Evolutionary conservation across 2,329 filamentous ascomycete genomes (phyloP), one percentile per base, ranked within the genome.

Genomic region (Truncatella angustata): DNA sequence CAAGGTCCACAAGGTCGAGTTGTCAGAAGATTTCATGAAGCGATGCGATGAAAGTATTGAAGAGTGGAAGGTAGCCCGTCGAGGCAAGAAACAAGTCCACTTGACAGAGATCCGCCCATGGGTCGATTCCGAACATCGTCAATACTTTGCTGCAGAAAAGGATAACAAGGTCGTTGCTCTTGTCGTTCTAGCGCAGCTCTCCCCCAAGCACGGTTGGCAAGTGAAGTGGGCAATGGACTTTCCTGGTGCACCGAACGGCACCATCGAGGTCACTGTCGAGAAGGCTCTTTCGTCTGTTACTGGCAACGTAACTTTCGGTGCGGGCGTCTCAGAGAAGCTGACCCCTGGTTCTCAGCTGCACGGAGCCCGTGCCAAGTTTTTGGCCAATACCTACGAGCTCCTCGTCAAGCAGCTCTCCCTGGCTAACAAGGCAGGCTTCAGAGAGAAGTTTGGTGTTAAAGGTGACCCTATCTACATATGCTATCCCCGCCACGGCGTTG

Each of bases 141-240:
- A 90, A 58, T 97, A 96, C 75, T 90, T 92, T 65, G 88, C 90
- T 62, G 88, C 90, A 9, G 80, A 86, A 58, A 79, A 82, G 63
- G 81, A 89, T 14, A 88, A 88, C 56, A 82, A 80, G 54, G 83
- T 97, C 52, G 80, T 80, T 37, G 87, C 88, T 30, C 81, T 97
- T 53, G 87, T 93, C n/a, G 86, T 93, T 7, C 77, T 97, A 62
- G 88, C 89, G 49, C 88, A 91, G 68, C 82, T 97, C 24, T 83
- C 88, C 3, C 90, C 91, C 2, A 77, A 82, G 32, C 84, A 95
- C 66, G 92, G 92, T 50, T 95, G 91, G 84, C 92, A 97, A 74
- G 87, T 96, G 66, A 97, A 97, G 75, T 96, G 94, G 77, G 89
- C 88, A n/a, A 84, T 97, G 50, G 91, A 97, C 70, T 96, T 97